Evolutionary conservation across 805 yeast species (phyloP).

Genomic region (Myxozyma sirexii): DNA sequence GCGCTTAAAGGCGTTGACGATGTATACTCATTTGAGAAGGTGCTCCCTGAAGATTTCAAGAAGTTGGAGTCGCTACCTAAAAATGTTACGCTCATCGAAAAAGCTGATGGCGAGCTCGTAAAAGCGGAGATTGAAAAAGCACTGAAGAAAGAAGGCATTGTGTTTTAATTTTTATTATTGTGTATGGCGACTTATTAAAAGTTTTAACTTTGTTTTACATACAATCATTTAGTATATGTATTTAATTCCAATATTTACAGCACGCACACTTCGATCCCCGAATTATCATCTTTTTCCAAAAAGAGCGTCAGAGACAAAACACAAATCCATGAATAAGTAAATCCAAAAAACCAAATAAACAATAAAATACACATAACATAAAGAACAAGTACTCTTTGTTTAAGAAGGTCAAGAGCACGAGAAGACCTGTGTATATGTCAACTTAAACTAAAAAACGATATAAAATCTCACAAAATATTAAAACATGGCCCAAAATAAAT

Average conservation of each 20-base stretch:
- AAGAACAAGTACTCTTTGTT: neutral
- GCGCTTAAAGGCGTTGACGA: conserved; percentile 63
- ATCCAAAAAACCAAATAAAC: neutral
- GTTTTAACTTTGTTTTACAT: no score
- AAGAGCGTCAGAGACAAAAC: neutral
- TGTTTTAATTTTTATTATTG: neutral
- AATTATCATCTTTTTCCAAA: neutral
- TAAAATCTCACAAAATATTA: neutral
- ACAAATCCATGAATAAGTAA: no score
- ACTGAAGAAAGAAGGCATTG: conserved; percentile 14
- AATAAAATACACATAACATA: neutral
- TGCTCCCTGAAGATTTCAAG: conserved; percentile 84
- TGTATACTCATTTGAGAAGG: conserved; percentile 83
- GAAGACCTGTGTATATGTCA: neutral
- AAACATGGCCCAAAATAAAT: neutral
- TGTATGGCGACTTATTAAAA: neutral
- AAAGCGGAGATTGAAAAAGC: conserved; percentile 16
- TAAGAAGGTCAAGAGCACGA: conserved; percentile 2
- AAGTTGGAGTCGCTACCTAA: conserved; percentile 69
- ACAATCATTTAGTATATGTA: no score
- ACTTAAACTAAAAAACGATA: neutral
- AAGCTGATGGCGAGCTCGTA: conserved; percentile 64
- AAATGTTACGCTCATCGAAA: conserved; percentile 70
- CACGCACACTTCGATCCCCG: neutral
- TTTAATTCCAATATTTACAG: neutral